Conservation (phyloP, 2,329 filamentous ascomycete genomes). For the Fusarium irregulare region DNA sequence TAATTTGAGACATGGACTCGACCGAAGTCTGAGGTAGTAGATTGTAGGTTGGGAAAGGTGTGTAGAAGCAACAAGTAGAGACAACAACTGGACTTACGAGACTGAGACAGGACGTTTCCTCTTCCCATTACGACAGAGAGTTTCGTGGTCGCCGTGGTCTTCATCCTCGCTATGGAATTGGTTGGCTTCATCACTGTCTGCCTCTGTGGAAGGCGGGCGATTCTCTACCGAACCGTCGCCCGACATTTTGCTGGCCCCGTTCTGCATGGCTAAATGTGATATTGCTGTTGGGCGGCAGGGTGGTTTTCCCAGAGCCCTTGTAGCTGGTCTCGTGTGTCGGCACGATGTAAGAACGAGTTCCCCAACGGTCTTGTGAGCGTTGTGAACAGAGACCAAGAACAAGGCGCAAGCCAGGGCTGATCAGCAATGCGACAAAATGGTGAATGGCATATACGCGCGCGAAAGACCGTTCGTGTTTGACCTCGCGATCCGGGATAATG, state of each 20-base stretch:
- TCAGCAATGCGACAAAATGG: slow-evolving; percentile 25
- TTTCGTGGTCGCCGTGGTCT: slow-evolving; percentile 57
- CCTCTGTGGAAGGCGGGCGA: slow-evolving; percentile 51
- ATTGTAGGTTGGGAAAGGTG: slow-evolving; percentile 8
- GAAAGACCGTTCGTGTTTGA: slow-evolving; percentile 33
- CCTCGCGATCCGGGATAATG: slow-evolving; percentile 41
- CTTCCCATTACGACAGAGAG: slow-evolving; percentile 56
- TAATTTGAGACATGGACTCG: slow-evolving; percentile 13
- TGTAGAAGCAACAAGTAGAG: slow-evolving; percentile 25
- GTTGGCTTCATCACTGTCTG: slow-evolving; percentile 60
- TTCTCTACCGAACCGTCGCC: slow-evolving; percentile 47
- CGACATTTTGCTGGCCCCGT: slow-evolving; percentile 44
- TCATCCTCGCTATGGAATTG: slow-evolving; percentile 56
- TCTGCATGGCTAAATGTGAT: slow-evolving; percentile 40
- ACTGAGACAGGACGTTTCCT: slow-evolving; percentile 71
- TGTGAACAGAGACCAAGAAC: slow-evolving; percentile 15
- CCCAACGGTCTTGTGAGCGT: slow-evolving; percentile 20
- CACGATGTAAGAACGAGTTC: slow-evolving; percentile 37
- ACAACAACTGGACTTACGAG: slow-evolving; percentile 57
- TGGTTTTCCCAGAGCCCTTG: slow-evolving; percentile 27
- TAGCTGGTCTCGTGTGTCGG: slow-evolving; percentile 28
- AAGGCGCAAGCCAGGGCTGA: slow-evolving; percentile 14
- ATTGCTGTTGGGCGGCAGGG: slow-evolving; percentile 21
- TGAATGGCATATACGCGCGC: slow-evolving; percentile 17
- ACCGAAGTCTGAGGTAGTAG: slow-evolving; percentile 4